Base-by-base conservation (phyloP, 257 asterid genomes). In the Prunella vulgaris region DNA sequence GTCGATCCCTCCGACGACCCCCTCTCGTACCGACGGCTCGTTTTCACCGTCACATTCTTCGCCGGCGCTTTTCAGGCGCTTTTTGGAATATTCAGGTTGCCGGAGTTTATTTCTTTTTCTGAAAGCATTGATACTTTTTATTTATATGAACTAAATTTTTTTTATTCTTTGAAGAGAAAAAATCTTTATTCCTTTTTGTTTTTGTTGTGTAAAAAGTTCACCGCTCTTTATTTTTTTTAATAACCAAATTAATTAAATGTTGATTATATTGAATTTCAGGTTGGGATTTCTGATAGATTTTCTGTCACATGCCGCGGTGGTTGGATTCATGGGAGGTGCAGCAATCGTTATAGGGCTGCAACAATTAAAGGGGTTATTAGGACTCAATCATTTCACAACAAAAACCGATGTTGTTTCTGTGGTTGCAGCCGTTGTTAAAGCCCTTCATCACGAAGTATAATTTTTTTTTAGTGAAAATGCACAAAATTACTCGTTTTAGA, bases 311-410 rank as follows among this genome's bases (percentile, higher is more conserved):
- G 95, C 97, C 53, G 96, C 96, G 0, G 72, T 88, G 44, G 90
- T 90, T 44, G 97, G 97, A 66, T 90, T 90, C 78, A 88, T 90
- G 95, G 96, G 88, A 18, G 96, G 95, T 37, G 92, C 95, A 25
- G 97, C 97, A 70, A 85, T 88, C 17, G 89, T 88, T 6, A 90
- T 90, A 12, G 97, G 97, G 6, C 85, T 90, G 52, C 97, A 90
- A 65, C 96, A 88, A 48, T 70, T 90, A 17, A 90, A 85, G 83
- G 93, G 97, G 10, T 63, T 90, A 54, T 72, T 90, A 3, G 97
- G 94, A 72, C 72, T 90, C 3, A 80, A 20, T 18, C 87, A 85
- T 72, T 84, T 90, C 40, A 88, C 95, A 3, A 75, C 85, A 0
- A 87, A 83, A 51, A 90, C 97, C 2, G 97, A 88, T 57, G 76